Evolutionary conservation across 139 green algal species (phyloP), one percentile per base, ranked within the genome.

Genomic region (Micromonas pusilla): DNA sequence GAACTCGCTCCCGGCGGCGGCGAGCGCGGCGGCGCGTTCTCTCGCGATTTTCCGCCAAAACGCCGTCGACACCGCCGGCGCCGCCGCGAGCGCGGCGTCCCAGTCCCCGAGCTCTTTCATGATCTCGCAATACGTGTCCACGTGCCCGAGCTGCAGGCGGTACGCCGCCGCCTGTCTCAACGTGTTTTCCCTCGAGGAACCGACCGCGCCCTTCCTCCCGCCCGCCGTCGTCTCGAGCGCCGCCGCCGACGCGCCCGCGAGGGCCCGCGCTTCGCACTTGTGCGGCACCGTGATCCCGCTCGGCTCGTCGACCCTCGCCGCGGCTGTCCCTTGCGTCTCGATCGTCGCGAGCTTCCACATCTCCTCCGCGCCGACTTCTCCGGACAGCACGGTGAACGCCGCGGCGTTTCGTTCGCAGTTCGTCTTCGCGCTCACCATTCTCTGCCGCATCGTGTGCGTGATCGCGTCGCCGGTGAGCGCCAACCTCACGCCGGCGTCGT

Each of bases 81-180:
- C 60, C 6, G 32, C 62, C 9, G 33, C 9, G 21, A 80, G 60
- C 26, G 74, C 74, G 28, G 70, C 70, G 57, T 80, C 74, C 74
- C 74, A 80, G n/a, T 80, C 74, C 4, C 65, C 62, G 32, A 80
- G 19, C 36, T 80, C 74, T 9, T n/a, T 26, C 74, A 80, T 80
- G 28, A 72, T 64, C 23, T 80, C 38, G 62, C 74, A 80, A 57
- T 80, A 80, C 33, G n/a, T 20, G 19, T 70, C 9, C 3, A 79
- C 16, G 52, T 79, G n/a, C 20, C 72, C 72, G 23, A 66, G 13
- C 60, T 66, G n/a, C 30, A 79, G 60, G 16, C 67, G 30, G 13
- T 38, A 6, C 72, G 66, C 33, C 20, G 72, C 72, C 2, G 72
- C 72, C 53, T 79, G 16, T 60, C 52, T 36, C 34, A 66, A 28